phyloP scores from a whole-genome alignment of 495 filamentous ascomycete genomes.

The Tuber borchii region DNA sequence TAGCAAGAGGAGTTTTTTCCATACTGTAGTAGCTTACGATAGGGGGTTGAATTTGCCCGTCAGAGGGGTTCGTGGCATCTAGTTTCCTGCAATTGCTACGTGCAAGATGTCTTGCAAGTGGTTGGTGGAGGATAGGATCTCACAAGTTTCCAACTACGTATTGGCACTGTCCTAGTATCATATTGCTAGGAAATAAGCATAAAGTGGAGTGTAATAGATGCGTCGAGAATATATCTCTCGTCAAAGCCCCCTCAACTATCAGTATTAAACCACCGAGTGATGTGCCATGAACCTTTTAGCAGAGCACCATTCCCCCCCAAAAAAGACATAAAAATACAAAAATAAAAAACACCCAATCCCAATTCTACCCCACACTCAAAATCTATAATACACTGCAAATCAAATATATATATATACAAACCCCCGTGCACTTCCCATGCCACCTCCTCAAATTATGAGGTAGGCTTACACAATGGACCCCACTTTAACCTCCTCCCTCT shows the following conservation, averaged over 20 bases:
- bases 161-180: background rate
- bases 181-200: background rate
- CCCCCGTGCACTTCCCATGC: background rate
- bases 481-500: slow-evolving; percentile 10
- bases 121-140: background rate
- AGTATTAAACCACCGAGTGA: background rate
- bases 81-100: too few relatives aligned
- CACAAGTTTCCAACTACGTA: background rate
- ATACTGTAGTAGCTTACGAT: too few relatives aligned
- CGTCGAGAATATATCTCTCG: background rate
- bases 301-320: background rate
- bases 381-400: background rate
- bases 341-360: background rate
- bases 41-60: too few relatives aligned
- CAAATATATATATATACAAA: background rate
- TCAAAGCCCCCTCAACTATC: background rate
- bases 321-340: background rate
- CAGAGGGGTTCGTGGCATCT: too few relatives aligned
- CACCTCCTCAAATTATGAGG: background rate
- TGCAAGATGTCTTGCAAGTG: background rate
- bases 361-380: background rate
- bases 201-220: background rate
- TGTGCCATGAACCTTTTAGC: background rate
- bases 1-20: too few relatives aligned
- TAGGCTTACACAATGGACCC: background rate